phyloP scores from a whole-genome alignment of 176 grass and related monocot genomes.

The Oryza meyeriana region DNA sequence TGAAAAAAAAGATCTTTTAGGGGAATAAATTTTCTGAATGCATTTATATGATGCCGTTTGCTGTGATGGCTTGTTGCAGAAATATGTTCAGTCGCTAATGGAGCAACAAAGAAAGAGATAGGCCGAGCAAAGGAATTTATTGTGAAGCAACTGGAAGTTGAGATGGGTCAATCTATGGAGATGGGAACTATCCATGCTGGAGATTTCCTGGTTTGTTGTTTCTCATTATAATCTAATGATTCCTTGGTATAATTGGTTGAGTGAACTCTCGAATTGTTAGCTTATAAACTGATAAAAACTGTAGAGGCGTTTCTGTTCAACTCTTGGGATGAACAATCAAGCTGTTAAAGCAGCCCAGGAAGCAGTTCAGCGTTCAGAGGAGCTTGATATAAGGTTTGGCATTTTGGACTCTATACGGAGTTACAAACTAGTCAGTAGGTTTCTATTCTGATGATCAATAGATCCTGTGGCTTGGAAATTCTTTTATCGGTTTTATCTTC shows the following conservation, averaged over 20 bases:
- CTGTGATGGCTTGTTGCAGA: conserved; percentile 37
- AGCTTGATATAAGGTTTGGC: conserved; percentile 81
- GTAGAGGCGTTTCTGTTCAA: conserved; percentile 87
- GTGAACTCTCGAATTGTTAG: not conserved
- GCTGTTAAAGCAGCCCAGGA: conserved; percentile 93
- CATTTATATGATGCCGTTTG: conserved; percentile 8
- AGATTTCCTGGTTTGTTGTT: conserved; percentile 73
- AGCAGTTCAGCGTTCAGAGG: conserved; percentile 70
- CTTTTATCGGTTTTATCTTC: not conserved
- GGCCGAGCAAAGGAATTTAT: conserved; percentile 91
- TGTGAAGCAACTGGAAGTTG: conserved; percentile 88
- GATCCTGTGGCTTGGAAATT: conserved; percentile 4
- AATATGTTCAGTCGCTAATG: conserved; percentile 91
- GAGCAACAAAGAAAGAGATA: conserved; percentile 93
- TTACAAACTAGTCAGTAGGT: not conserved
- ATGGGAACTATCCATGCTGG: conserved; percentile 89
- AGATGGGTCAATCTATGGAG: conserved; percentile 96
- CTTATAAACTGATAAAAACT: conserved; percentile 36
- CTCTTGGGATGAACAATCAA: conserved; percentile 85
- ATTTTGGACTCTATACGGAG: not conserved
- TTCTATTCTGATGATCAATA: not conserved
- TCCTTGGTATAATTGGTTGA: not conserved
- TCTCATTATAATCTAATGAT: not conserved
- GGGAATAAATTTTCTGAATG: not conserved
- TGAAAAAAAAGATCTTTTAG: not conserved